Base-by-base conservation (phyloP, 2,329 filamentous ascomycete genomes). In the Aspergillus sp. region DNA sequence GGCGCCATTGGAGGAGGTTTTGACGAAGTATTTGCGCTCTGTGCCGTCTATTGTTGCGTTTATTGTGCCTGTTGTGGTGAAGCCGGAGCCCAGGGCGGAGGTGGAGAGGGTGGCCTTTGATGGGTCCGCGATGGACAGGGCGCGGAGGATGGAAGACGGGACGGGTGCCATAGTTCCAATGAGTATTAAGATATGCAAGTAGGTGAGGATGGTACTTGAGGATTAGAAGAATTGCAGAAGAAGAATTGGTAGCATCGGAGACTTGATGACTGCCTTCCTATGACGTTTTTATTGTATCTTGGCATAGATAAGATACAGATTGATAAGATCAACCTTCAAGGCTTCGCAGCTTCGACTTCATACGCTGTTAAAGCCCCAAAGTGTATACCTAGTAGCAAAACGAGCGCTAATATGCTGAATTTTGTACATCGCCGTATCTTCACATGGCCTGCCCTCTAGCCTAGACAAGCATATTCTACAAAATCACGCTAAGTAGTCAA, bases 21-120 rank as follows among this genome's bases (percentile, higher is more conserved):
- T 80, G 45, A 81, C 66, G 60, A 80, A 81, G 68, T 77, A 78
- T 43, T 67, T 70, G 3, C 69, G 69, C 55, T 75, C 68, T 67
- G 72, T 66, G 59, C 71, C 62, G 3, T 59, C 51, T 9, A 73
- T 63, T n/a, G 62, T 66, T 47, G 75, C 76, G 22, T 65, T 71
- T 38, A 82, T 75, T n/a, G 73, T 69, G 48, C 76, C 76, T 54
- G 80, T 82, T 62, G 71, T 78, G 48, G 80, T 77, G 71, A 82
- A 82, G 54, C 79, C 80, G 15, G 76, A 77, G 19, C 77, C 77
- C 43, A 79, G 70, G 41, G 74, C 72, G 50, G 79, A 75, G 30
- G 72, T 70, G 25, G 74, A 75, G 51, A 80, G 69, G 22, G 60
- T 74, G 54, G 73, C 68, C 58, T 76, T 74, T 56, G 74, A 70